Conservation (phyloP, 306 rosid genomes). For the Quercus wislizeni region DNA sequence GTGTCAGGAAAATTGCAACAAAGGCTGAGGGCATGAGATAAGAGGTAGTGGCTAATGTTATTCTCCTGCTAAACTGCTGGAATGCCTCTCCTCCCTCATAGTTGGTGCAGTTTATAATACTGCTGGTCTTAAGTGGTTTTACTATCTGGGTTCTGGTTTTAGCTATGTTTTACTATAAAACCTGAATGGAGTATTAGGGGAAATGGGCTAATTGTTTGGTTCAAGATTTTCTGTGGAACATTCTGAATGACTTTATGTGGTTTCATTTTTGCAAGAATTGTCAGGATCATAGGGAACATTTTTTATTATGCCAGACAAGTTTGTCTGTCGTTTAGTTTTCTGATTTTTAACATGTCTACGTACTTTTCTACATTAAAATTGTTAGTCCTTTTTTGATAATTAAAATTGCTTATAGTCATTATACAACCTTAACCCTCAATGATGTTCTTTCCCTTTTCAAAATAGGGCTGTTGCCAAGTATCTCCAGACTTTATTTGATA, state of each 20-base stretch:
- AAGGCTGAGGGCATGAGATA: neutral
- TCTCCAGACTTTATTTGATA: conserved; percentile 80
- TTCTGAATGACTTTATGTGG: neutral
- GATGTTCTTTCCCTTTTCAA: conserved; percentile 9
- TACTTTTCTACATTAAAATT: neutral
- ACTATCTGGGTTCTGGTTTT: neutral
- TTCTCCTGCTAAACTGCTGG: neutral
- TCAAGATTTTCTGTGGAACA: neutral
- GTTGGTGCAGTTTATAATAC: neutral
- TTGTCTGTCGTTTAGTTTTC: neutral
- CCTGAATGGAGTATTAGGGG: neutral
- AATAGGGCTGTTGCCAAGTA: conserved; percentile 91
- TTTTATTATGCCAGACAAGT: neutral
- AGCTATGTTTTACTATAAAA: neutral
- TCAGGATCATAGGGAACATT: neutral
- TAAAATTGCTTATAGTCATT: neutral
- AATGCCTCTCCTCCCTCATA: neutral
- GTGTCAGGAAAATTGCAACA: neutral
- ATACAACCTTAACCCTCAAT: conserved; percentile 9
- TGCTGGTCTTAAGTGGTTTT: neutral
- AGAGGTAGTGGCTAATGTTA: neutral
- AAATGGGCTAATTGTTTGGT: neutral
- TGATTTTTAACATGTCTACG: neutral
- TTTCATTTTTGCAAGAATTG: neutral
- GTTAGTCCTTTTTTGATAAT: neutral